Conservation (phyloP, 1,284 basidiomycete species). For the Limonomyces culmigenus region DNA sequence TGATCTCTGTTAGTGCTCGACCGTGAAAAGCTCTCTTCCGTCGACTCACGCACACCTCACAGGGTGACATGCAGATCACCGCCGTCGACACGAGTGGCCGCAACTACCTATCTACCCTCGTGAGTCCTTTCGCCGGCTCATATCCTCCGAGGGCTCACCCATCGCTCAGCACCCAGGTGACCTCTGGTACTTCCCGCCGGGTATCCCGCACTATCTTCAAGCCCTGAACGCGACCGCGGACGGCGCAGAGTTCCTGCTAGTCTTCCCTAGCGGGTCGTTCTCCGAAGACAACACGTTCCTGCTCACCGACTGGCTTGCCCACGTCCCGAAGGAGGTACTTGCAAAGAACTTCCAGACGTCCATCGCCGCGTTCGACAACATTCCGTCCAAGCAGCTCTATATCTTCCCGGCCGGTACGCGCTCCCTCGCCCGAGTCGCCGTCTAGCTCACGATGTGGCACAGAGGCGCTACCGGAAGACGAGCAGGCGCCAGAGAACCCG, state of each 20-base stretch:
- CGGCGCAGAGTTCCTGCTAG: slow-evolving; percentile 55
- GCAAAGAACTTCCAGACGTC: slow-evolving; percentile 53
- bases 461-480: slow-evolving; percentile 21
- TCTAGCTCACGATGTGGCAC: slow-evolving; percentile 5
- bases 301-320: slow-evolving; percentile 50
- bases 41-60: background rate
- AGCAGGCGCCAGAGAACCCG: slow-evolving; percentile 23
- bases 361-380: slow-evolving; percentile 34
- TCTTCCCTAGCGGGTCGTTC: slow-evolving; percentile 50
- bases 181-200: slow-evolving; percentile 53
- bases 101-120: slow-evolving; percentile 43
- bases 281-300: slow-evolving; percentile 54
- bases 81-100: slow-evolving; percentile 41
- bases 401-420: slow-evolving; percentile 43
- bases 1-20: too few relatives aligned
- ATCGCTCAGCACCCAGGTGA: slow-evolving; percentile 17
- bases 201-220: slow-evolving; percentile 37
- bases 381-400: slow-evolving; percentile 43
- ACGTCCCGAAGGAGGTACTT: slow-evolving; percentile 44
- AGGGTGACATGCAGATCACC: slow-evolving; percentile 49
- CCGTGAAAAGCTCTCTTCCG: too few relatives aligned
- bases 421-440: slow-evolving; percentile 1
- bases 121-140: slow-evolving; percentile 17
- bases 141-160: too few relatives aligned
- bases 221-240: slow-evolving; percentile 37